Evolutionary conservation across 1,284 basidiomycete genomes (phyloP).

Genomic region (Athelia sp.): DNA sequence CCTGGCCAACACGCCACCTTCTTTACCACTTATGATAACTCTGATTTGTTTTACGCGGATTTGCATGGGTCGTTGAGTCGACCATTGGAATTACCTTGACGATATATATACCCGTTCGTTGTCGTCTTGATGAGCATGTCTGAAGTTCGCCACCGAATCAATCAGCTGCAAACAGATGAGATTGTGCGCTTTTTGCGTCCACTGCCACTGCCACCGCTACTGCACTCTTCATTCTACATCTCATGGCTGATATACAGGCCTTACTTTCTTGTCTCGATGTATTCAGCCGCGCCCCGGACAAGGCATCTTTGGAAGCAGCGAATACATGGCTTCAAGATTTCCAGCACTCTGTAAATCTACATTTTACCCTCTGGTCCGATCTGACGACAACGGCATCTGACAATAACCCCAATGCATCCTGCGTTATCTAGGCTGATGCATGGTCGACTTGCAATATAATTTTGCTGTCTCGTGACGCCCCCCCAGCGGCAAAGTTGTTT

Average conservation of each 20-base stretch:
- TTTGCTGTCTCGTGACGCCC: constrained; percentile 76
- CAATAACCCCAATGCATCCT: constrained; percentile 38
- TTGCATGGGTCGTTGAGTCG: constrained; percentile 29
- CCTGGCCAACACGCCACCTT: constrained; percentile 50
- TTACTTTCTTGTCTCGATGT: constrained; percentile 72
- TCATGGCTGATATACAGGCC: constrained; percentile 65
- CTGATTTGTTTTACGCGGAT: constrained; percentile 27
- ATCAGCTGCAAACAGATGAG: constrained; percentile 23
- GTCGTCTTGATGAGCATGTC: background rate
- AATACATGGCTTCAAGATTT: constrained; percentile 94
- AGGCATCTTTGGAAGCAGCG: constrained; percentile 75
- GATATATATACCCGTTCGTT: constrained; percentile 31
- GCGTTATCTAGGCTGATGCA: constrained; percentile 80
- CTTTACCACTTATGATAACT: constrained; percentile 52
- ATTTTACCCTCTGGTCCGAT: constrained; percentile 58
- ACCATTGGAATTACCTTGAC: constrained; percentile 24
- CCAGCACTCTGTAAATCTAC: constrained; percentile 89
- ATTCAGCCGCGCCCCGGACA: constrained; percentile 77
- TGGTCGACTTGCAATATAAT: constrained; percentile 95
- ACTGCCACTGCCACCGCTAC: background rate
- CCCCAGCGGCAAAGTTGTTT: constrained; percentile 84
- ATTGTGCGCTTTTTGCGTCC: constrained; percentile 1
- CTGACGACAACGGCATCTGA: constrained; percentile 56
- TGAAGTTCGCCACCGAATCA: constrained; percentile 27
- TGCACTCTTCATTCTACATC: constrained; percentile 7